Conservation (phyloP, 306 rosid species). For the Trifolium pratense region DNA sequence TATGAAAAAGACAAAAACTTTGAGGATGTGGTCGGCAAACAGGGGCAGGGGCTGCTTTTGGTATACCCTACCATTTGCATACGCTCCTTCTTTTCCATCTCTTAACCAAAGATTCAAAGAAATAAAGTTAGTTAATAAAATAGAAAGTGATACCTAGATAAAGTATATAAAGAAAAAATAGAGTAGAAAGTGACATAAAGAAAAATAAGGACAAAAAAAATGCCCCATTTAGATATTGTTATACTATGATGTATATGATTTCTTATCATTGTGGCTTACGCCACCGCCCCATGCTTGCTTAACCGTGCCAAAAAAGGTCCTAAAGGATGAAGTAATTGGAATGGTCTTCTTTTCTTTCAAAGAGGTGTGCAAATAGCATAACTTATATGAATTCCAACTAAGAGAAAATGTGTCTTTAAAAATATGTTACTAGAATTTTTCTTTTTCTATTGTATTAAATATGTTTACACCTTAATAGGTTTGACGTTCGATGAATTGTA, state of each 20-base stretch:
- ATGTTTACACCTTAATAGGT: no score
- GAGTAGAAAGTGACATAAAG: conserved; percentile 31
- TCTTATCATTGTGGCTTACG: conserved; percentile 20
- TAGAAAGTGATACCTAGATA: conserved; percentile 37
- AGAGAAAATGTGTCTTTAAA: no score
- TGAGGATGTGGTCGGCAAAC: conserved; percentile 48
- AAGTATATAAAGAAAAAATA: conserved; percentile 21
- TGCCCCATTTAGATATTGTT: conserved; percentile 7
- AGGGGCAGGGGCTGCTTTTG: conserved; percentile 37
- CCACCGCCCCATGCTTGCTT: conserved; percentile 51
- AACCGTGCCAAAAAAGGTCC: conserved; percentile 3
- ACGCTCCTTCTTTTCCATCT: conserved; percentile 47
- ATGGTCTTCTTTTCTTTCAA: no score
- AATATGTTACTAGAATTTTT: no score
- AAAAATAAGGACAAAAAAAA: conserved; percentile 9
- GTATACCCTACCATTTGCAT: conserved; percentile 44
- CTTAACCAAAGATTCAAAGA: conserved; percentile 33
- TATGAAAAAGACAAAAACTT: conserved; percentile 41
- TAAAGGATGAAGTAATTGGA: background rate
- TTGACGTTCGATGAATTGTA: no score
- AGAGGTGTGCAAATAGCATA: no score
- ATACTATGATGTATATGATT: background rate
- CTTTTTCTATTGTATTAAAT: no score
- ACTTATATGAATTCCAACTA: no score
- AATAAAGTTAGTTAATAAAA: conserved; percentile 15